These are phyloP conservation scores for Potentilla sterilis DNA, from an alignment of 306 rosid genomes.

Conservation along the genomic window DNA sequence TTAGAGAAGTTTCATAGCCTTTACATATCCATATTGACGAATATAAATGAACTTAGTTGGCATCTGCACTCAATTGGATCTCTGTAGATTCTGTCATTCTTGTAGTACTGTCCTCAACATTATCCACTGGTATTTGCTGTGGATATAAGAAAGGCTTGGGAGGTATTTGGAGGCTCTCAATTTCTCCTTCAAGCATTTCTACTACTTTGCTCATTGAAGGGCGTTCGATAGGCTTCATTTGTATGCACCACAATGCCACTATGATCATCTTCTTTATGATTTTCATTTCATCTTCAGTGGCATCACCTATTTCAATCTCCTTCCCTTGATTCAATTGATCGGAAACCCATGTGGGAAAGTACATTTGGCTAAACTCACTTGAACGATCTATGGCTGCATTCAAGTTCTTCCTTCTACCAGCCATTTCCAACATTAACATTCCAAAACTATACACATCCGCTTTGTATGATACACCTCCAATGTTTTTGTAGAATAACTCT, in stretches of 20 bases:
- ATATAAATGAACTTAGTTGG: not conserved
- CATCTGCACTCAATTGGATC: not conserved
- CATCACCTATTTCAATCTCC: not conserved
- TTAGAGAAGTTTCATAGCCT: not conserved
- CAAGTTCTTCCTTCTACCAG: not conserved
- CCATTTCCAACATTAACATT: constrained; percentile 5
- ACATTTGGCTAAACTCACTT: constrained; percentile 4
- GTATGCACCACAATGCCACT: constrained; percentile 3
- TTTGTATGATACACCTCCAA: not conserved
- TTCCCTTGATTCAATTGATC: constrained; percentile 9
- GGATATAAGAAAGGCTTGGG: constrained; percentile 2
- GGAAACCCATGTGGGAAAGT: not conserved
- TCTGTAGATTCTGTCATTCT: not conserved
- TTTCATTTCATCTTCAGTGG: constrained; percentile 4
- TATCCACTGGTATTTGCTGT: not conserved
- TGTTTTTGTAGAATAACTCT: not conserved
- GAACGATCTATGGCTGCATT: not conserved
- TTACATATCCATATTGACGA: not conserved
- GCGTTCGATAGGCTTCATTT: not conserved
- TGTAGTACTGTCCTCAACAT: not conserved
- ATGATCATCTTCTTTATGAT: not conserved
- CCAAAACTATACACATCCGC: not conserved
- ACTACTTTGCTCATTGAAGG: not conserved
- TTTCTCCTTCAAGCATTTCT: not conserved
- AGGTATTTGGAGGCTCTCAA: constrained; percentile 1